phyloP scores from a whole-genome alignment of 192 early-diverging fungal species.

The Lobosporangium transversale region DNA sequence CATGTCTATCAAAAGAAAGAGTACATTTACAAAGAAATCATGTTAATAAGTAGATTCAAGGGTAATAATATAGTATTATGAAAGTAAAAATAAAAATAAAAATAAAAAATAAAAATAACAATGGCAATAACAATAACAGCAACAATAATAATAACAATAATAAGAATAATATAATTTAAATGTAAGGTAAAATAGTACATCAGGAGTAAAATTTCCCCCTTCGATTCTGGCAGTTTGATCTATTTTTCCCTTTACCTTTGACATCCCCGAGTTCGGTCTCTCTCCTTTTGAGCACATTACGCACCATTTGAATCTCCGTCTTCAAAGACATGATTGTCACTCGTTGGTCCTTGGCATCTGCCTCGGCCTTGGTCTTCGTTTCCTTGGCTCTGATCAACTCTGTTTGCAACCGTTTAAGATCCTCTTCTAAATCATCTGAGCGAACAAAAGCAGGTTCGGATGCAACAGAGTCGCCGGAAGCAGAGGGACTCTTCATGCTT shows the following conservation, averaged over 20 bases:
- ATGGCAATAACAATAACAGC: too few species aligned
- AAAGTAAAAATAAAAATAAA: too few species aligned
- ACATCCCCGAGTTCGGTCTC: constrained; percentile 50
- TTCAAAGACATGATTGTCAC: constrained; percentile 46
- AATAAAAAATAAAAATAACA: too few species aligned
- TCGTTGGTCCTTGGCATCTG: constrained; percentile 43
- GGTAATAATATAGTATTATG: too few species aligned
- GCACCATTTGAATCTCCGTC: constrained; percentile 46
- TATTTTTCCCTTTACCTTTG: constrained; percentile 28
- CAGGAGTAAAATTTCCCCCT: too few species aligned
- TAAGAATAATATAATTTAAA: too few species aligned
- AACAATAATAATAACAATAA: too few species aligned
- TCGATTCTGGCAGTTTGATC: too few species aligned
- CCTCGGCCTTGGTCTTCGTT: constrained; percentile 35
- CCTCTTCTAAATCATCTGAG: constrained; percentile 45
- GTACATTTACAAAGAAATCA: too few species aligned
- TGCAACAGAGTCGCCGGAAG: neutral
- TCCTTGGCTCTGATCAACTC: constrained; percentile 42
- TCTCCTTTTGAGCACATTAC: constrained; percentile 45
- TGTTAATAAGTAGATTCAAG: too few species aligned
- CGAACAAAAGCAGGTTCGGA: constrained; percentile 16
- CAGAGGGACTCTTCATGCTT: neutral
- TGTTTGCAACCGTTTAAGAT: constrained; percentile 26
- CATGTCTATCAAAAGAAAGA: constrained; percentile 21
- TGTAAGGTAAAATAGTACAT: too few species aligned